Conservation (phyloP, 192 early-diverging fungal species). For the Helicostylum pulchrum region DNA sequence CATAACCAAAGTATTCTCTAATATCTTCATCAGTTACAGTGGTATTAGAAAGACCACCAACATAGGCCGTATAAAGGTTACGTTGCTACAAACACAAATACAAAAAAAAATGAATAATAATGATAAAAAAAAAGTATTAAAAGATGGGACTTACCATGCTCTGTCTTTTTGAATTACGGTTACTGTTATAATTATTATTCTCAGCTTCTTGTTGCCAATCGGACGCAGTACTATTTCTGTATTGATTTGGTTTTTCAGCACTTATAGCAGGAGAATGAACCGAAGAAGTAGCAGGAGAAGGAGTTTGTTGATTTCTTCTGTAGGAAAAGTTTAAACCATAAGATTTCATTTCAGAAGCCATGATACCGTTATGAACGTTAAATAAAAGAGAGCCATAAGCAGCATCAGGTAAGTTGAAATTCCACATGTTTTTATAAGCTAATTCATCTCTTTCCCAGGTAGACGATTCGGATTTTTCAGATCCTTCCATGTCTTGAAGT, state of each 20-base stretch:
- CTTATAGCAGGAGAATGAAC: slow-evolving; percentile 3
- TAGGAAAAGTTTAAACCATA: slow-evolving; percentile 64
- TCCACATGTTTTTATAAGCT: slow-evolving; percentile 62
- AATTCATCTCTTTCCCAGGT: slow-evolving; percentile 43
- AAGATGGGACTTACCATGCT: not conserved
- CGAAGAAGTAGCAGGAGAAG: not conserved
- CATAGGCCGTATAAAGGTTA: slow-evolving; percentile 29
- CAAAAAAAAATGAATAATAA: too few species aligned
- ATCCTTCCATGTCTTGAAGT: slow-evolving; percentile 29
- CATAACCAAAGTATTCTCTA: slow-evolving; percentile 32
- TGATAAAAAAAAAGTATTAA: too few species aligned
- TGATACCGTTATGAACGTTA: slow-evolving; percentile 47
- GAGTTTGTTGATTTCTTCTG: slow-evolving; percentile 36
- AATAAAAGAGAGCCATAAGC: slow-evolving; percentile 52
- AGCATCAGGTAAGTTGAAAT: slow-evolving; percentile 60
- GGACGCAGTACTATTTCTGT: slow-evolving; percentile 13
- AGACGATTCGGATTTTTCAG: not conserved
- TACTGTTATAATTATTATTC: not conserved
- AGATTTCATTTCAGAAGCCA: slow-evolving; percentile 52
- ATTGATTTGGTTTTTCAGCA: slow-evolving; percentile 25
- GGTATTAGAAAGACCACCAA: slow-evolving; percentile 30
- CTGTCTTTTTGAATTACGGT: slow-evolving; percentile 12
- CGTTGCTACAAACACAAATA: slow-evolving; percentile 10
- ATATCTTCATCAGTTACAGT: slow-evolving; percentile 38
- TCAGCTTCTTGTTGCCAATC: not conserved